Evolutionary conservation across 164 flowering plant genomes (phyloP).

Genomic region (Magnolia changhungtana): DNA sequence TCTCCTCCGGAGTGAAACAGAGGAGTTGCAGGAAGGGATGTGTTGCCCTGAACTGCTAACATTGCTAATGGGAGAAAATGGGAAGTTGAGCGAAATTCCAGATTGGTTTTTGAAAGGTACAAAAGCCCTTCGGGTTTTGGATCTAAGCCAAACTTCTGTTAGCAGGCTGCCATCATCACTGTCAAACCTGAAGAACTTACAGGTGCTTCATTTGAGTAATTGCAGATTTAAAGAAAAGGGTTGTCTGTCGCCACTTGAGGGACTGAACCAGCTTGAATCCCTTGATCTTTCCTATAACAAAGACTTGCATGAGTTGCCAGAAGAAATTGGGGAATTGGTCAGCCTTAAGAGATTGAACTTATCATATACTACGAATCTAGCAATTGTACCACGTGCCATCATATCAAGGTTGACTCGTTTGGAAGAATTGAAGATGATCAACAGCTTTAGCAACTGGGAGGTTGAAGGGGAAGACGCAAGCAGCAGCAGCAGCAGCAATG

Average conservation of each 20-base stretch:
- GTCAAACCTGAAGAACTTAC: background rate
- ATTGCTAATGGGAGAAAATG: background rate
- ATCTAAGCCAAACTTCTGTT: background rate
- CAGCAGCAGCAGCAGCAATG: background rate
- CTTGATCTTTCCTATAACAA: background rate
- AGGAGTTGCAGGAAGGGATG: background rate
- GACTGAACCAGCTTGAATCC: conserved; percentile 1
- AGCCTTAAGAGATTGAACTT: conserved; percentile 11
- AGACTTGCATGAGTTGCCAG: background rate
- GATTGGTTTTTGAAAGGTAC: background rate
- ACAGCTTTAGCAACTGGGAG: conserved; percentile 1
- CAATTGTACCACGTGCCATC: background rate
- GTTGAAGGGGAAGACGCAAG: background rate
- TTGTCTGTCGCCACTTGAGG: background rate
- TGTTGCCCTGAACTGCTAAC: background rate
- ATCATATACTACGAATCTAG: background rate
- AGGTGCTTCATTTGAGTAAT: background rate
- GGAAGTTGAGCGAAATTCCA: background rate
- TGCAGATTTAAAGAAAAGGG: background rate
- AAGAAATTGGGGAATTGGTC: background rate
- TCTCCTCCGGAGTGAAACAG: background rate
- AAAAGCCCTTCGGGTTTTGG: conserved; percentile 8
- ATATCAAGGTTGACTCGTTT: background rate
- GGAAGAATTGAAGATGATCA: conserved; percentile 6
- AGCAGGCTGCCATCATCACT: background rate